Base-by-base conservation (phyloP, 257 asterid genomes). In the Thymus mandschuricus region DNA sequence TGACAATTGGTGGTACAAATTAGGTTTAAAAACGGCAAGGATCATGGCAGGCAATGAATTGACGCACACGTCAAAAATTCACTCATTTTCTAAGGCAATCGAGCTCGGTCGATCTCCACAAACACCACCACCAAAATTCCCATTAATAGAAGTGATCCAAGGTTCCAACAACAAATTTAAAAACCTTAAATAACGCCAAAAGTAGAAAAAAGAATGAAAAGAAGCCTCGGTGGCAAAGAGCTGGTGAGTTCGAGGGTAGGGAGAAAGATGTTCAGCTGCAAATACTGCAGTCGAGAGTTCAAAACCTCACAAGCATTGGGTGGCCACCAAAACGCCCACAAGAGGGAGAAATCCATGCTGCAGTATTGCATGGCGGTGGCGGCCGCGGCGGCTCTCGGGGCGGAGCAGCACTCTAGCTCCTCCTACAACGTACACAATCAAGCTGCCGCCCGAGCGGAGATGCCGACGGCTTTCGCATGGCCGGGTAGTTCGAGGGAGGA, bases 281-380 rank as follows among this genome's bases (percentile, higher is more conserved):
- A 56, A 2, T 10, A 29, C 40, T 56, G 61, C 61, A 8, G 11
- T 10, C 61, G 61, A 7, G 8, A 56, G 40, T 56, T 56, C 21
- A 1, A 4, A 38, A 56, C 15, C 38, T 56, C 61, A 0, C 61
- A 56, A 11, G 61, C 61, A 10, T 56, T 56, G 35, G 61, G 61
- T 5, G 61, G 61, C 61, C 61, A 56, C 40, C 61, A 56, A 11
- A 56, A 56, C 31, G 61, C 61, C 4, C 61, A 56, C 61, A 29
- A 10, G 3, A 29, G 61, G 61, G 61, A 56, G 61, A 56, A 30
- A 56, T 8, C 38, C 29, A 56, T 56, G 61, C 11, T 9, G 5
- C 8, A 28, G 1, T 15, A 56, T 38, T 56, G n/a, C 15, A 3
- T 29, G 13, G 60, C 35, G 2, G n/a, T 21, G 21, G 52, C 52